Evolutionary conservation across 176 grass and related monocot species (phyloP).

Genomic region (Themeda triandra): DNA sequence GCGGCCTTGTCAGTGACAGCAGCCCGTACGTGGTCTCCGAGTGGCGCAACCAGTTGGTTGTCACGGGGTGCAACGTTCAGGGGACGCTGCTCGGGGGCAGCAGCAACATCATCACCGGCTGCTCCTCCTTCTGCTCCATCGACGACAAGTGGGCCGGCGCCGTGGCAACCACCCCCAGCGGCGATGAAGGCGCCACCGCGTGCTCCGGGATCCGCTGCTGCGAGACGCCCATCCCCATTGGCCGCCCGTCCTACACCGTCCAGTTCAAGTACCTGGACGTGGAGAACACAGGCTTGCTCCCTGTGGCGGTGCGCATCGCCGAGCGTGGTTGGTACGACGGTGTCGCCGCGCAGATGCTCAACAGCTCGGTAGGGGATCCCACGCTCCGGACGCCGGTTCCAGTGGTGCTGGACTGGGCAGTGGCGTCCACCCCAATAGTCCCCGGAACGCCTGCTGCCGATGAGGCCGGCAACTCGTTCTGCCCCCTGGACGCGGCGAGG

Average conservation of each 20-base stretch:
- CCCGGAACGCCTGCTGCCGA: neutral
- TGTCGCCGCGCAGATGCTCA: neutral
- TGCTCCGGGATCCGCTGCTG: constrained; percentile 12
- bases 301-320: neutral
- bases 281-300: fast-evolving
- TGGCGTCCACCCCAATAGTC: neutral
- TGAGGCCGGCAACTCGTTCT: neutral
- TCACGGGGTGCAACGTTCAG: constrained; percentile 23
- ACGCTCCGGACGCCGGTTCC: neutral
- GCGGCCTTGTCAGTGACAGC: no score
- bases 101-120: neutral
- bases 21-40: neutral
- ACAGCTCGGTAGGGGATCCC: fast-evolving
- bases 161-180: neutral
- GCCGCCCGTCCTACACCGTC: constrained; percentile 10
- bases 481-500: neutral
- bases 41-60: neutral
- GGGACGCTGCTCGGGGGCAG: neutral
- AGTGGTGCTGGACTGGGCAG: constrained; percentile 10
- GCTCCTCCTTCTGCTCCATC: constrained; percentile 20
- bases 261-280: neutral
- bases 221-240: neutral
- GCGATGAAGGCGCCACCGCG: neutral
- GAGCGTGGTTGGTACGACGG: constrained; percentile 8
- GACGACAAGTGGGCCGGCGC: neutral